Evolutionary conservation across 192 early-diverging fungal genomes (phyloP).

Genomic region (Podila horticola): DNA sequence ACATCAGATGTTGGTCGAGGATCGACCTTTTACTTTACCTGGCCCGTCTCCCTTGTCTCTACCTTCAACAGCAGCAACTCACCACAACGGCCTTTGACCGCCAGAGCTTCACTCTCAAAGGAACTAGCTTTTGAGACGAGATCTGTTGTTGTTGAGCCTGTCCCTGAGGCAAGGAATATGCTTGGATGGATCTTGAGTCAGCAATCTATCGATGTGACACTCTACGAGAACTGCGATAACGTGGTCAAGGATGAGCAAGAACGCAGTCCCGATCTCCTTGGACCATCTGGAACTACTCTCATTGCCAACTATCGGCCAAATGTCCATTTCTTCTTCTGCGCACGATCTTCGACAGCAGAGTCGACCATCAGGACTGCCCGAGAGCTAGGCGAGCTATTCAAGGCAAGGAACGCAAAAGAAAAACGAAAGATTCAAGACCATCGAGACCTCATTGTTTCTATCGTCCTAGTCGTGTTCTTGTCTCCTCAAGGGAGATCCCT

Average conservation of each 20-base stretch:
- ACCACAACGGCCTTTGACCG: slow-evolving; percentile 6
- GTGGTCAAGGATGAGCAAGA: slow-evolving; percentile 30
- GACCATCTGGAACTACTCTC: slow-evolving; percentile 15
- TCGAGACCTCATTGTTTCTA: slow-evolving; percentile 31
- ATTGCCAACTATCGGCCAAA: slow-evolving; percentile 27
- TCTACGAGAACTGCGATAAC: slow-evolving; percentile 27
- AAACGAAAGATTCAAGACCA: slow-evolving; percentile 10
- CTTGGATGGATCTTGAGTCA: slow-evolving; percentile 30
- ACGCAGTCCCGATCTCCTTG: slow-evolving; percentile 11
- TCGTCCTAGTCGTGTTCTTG: slow-evolving; percentile 47
- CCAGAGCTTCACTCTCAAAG: slow-evolving; percentile 25
- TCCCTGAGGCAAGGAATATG: slow-evolving; percentile 20
- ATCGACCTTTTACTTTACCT: slow-evolving; percentile 76
- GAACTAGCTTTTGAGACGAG: slow-evolving; percentile 27
- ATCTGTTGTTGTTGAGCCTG: slow-evolving; percentile 13
- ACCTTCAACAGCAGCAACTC: neutral
- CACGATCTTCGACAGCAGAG: slow-evolving; percentile 19
- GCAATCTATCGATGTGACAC: slow-evolving; percentile 31
- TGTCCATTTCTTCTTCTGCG: slow-evolving; percentile 48
- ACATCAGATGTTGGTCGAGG: slow-evolving; percentile 69
- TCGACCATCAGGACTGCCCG: slow-evolving; percentile 27
- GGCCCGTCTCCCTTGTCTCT: slow-evolving; percentile 31
- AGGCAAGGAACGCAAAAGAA: slow-evolving; percentile 13
- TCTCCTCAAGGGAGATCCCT: slow-evolving; percentile 42
- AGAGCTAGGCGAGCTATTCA: slow-evolving; percentile 25